Base-by-base conservation (phyloP, 306 rosid genomes). In the Cucurbita pepo region DNA sequence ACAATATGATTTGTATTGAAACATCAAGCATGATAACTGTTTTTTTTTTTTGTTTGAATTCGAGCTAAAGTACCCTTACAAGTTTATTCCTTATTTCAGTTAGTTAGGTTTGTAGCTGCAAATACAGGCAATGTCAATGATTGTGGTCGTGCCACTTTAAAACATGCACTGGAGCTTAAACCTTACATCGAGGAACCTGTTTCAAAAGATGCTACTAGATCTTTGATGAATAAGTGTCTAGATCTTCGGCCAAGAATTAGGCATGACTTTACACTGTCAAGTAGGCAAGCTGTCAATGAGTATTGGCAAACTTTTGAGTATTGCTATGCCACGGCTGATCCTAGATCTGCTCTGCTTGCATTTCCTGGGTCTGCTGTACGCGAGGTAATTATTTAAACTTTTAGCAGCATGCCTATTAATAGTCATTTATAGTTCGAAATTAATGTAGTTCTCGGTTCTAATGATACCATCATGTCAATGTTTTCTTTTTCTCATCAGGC, bases 241-340 rank as follows among this genome's bases (percentile, higher is more conserved):
- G 96, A 89, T 85, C 87, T 90, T 75, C 91, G 97, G 80, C 98
- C 97, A 81, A 82, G 98, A 82, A 79, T 94, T 83, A 90, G 98
- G 75, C 98, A 94, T 81, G 98, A 94, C 83, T 94, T 94, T 86
- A 69, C 77, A 78, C 80, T 94, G 76, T 87, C 87, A 22, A 89
- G 73, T 81, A 87, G 82, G 86, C 87, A 81, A 59, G 97, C 92
- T 74, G 91, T 94, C 75, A 82, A 89, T 73, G 90, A 94, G 82
- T 94, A 94, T 85, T 91, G 97, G 99, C 87, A 77, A 79, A 94
- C 95, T 53, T 83, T 94, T 61, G 97, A 94, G 80, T 87, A 86
- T 74, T 85, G 96, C 77, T 94, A 87, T 80, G 95, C 91, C 70
- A 88, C 95, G 82, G 92, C 96, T 63, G 86, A 94, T 83, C 81